Percentiles rank a stretch among this genome's conserved stretches.
These are phyloP conservation scores for Stephania yunnanensis DNA, from an alignment of 164 flowering plant genomes.

Conservation along the genomic window DNA sequence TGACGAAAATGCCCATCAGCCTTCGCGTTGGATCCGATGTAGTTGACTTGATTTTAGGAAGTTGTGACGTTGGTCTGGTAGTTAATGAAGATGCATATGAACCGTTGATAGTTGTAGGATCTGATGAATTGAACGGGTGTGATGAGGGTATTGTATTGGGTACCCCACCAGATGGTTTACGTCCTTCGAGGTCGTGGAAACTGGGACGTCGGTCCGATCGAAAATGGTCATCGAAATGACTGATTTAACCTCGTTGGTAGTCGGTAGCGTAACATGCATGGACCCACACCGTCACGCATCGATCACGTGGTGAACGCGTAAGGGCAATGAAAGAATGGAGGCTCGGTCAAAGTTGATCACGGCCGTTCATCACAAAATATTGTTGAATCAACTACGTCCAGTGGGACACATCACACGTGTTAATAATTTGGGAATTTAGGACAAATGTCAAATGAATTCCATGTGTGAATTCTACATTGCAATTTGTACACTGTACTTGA, in stretches of 20 bases:
- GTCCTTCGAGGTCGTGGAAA: background rate
- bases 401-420: background rate
- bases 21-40: background rate
- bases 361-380: background rate
- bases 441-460: background rate
- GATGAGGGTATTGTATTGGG: too few relatives aligned
- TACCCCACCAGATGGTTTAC: background rate
- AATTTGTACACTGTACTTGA: too few relatives aligned
- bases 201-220: too few relatives aligned
- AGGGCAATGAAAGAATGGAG: background rate
- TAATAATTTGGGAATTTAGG: background rate
- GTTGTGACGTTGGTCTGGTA: background rate
- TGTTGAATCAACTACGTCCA: background rate
- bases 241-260: background rate
- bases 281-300: background rate
- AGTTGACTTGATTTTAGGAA: background rate
- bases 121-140: background rate
- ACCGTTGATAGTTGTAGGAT: background rate
- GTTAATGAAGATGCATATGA: background rate
- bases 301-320: background rate
- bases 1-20: background rate
- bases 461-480: background rate
- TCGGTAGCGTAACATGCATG: background rate
- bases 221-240: background rate
- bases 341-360: background rate